Evolutionary conservation across 2,329 filamentous ascomycete genomes (phyloP).

Genomic region (Aureobasidium sp.): DNA sequence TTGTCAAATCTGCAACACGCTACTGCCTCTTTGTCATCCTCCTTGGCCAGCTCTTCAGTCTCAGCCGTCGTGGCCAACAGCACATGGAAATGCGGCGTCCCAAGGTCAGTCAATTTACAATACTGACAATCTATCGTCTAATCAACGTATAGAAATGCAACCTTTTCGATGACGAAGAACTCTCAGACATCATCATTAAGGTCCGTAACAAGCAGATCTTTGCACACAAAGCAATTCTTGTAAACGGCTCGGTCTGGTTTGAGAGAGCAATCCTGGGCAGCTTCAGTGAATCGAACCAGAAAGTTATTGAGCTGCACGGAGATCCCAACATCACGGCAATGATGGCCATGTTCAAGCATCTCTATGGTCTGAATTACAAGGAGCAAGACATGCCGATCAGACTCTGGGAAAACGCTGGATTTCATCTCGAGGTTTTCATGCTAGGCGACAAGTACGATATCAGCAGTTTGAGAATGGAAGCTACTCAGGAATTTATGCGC

Average conservation of each 20-base stretch:
- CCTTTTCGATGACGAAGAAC: background rate
- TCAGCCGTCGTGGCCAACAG: background rate
- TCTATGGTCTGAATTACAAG: background rate
- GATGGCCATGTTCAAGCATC: background rate
- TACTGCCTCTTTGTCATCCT: no score
- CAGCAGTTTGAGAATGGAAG: background rate
- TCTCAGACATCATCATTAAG: background rate
- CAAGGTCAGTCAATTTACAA: background rate
- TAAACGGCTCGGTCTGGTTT: background rate
- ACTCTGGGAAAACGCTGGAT: rapidly evolving
- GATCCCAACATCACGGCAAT: background rate
- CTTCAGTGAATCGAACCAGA: background rate
- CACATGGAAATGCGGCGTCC: background rate
- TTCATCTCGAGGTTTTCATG: background rate
- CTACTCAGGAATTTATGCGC: background rate
- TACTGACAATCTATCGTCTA: background rate
- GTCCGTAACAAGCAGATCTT: background rate
- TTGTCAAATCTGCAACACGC: no score
- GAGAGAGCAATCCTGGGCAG: background rate
- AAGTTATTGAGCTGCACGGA: background rate
- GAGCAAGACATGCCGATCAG: background rate
- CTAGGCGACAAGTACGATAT: background rate
- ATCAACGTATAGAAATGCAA: background rate
- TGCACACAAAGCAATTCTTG: background rate
- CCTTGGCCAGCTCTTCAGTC: no score